Base-by-base conservation (phyloP, 176 grass and related monocot species). In the Themeda triandra region DNA sequence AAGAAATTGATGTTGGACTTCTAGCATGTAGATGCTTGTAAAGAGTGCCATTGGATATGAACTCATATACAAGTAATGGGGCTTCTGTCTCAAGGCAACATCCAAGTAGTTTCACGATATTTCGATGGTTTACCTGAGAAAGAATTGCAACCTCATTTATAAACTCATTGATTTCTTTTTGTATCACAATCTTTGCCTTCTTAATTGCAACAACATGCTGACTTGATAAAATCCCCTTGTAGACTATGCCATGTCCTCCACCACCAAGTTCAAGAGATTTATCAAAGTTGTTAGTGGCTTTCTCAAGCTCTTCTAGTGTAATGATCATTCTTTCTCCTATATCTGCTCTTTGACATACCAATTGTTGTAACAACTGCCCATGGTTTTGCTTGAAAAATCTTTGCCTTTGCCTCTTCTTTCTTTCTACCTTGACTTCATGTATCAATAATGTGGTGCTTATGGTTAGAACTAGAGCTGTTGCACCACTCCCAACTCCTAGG, bases 101-200 rank as follows among this genome's bases (percentile, higher is more conserved):
- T 68, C 65, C 31, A 21, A 68, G 17, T 33, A 68, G 18, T 68
- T 68, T 68, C 18, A 68, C 65, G 23, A 68, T 68, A 36, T 68
- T 68, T 21, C 32, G 17, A 36, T 70, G 8, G 76, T 89, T 78
- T 86, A 67, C 76, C 14, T 81, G 59, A 71, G 85, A 85, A 59
- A 85, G 65, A 68, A 68, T 68, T 21, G 8, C 31, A 36, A 66
- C 15, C 14, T 66, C 30, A 66, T 66, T 65, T 66, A 66, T 33
- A 19, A 66, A 33, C 29, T 35, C 28, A 1, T 17, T 15, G 12
- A 64, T 64, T 64, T 64, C 27, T 15, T 64, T 30, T 64, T 30
- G 62, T 64, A 64, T 29, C 12, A 64, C 5, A 15, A 64, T 30
- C 25, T 64, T 64, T 64, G 62, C 25, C 27, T 64, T 64, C 62